Base-by-base conservation (phyloP, 805 yeast genomes). In the Saturnispora mendoncae region DNA sequence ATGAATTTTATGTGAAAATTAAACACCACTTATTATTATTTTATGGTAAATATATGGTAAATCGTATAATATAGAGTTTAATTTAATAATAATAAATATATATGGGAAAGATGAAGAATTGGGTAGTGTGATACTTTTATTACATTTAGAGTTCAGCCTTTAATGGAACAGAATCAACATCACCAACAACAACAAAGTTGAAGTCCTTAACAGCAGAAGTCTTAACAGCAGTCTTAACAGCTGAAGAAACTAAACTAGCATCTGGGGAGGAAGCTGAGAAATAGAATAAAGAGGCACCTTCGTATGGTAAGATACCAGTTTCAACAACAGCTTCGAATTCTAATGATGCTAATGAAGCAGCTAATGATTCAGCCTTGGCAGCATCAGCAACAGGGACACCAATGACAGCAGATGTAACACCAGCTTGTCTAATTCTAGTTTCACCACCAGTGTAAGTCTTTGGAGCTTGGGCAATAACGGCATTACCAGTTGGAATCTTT, bases 171-270 rank as follows among this genome's bases (percentile, higher is more conserved):
- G 76, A 78, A 59, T 78, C 80, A 47, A 81, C 77, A 64, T 86
- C 81, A 67, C 97, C 98, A 48, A 85, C 80, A 49, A 92, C 96
- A 51, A 81, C 92, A 58, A 83, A 80, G 69, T 80, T 86, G 70
- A 79, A 80, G 57, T 77, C 77, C 42, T 67, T 61, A 40, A 66
- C 60, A 26, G 65, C 52, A 34, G 67, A 60, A 26, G 76, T 74
- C 41, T 64, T 62, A 45, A 76, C 74, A 51, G 80, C 72, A 54
- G 71, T 65, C 60, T 75, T 73, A 60, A 86, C 75, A 55, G 77
- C 74, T 45, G 68, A 62, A 39, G 82, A 61, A 47, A 81, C 86
- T 39, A 65, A 66, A 9, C 73, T 60, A 45, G 87, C 74, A 50
- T 72, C 66, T 28, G 71, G 58, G 51, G 82, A 84, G 47, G 76